A percentile compares a stretch with the other conserved stretches of the same genome.
phyloP scores from a whole-genome alignment of 257 asterid species.

The Nicotiana sylvestris region DNA sequence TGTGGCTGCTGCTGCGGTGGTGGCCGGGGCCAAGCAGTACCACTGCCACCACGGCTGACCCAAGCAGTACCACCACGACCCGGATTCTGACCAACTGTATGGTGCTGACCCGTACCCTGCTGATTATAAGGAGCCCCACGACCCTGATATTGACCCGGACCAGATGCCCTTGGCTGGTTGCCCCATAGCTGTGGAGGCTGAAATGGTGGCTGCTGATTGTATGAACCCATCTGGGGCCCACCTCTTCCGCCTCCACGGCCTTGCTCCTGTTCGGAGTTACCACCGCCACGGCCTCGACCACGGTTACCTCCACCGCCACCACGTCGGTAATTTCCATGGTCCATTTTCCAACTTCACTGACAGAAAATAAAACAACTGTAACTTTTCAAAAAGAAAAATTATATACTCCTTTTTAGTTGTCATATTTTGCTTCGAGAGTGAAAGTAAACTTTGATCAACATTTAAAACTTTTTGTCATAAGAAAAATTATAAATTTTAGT shows the following conservation, averaged over 20 bases:
- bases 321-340: not conserved
- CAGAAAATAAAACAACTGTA: not conserved
- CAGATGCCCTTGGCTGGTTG: slow-evolving; percentile 1
- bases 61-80: not conserved
- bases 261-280: not conserved
- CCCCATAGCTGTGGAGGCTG: slow-evolving; percentile 22
- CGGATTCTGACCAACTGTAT: not conserved
- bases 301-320: slow-evolving; percentile 8
- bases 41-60: not conserved
- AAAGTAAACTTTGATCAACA: too few relatives aligned
- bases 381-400: too few relatives aligned
- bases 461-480: too few relatives aligned
- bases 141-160: not conserved
- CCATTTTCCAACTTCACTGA: not conserved
- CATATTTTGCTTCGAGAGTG: too few relatives aligned
- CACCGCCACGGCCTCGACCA: slow-evolving; percentile 14
- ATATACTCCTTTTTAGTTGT: too few relatives aligned
- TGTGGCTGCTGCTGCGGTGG: too few relatives aligned
- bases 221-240: slow-evolving; percentile 4
- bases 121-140: not conserved
- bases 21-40: too few relatives aligned
- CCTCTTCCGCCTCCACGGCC: slow-evolving; percentile 1
- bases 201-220: slow-evolving; percentile 5
- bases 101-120: not conserved
- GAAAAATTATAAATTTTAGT: too few relatives aligned